A percentile compares a stretch with the other conserved stretches of the same genome.
These are phyloP conservation scores for Coemansia furcata DNA, from an alignment of 192 early-diverging fungal species.

Conservation along the genomic window DNA sequence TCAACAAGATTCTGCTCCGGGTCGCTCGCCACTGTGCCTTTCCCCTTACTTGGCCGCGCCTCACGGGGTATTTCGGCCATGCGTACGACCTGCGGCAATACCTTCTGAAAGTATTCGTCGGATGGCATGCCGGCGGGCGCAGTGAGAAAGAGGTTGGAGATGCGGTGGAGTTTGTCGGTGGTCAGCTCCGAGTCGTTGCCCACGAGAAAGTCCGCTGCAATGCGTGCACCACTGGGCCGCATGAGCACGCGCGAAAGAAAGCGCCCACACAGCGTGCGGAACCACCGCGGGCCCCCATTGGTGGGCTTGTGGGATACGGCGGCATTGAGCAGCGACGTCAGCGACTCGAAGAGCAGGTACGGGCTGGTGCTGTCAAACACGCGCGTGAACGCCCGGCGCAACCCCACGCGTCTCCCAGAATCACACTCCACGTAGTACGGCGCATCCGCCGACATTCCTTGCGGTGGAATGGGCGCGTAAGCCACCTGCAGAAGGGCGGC, in stretches of 20 bases:
- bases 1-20: conserved; percentile 3
- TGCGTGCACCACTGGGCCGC: conserved; percentile 59
- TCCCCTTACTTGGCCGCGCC: neutral
- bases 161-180: conserved; percentile 33
- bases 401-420: conserved; percentile 9
- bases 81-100: conserved; percentile 27
- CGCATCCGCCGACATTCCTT: neutral
- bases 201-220: conserved; percentile 68
- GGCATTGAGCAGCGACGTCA: conserved; percentile 62
- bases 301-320: conserved; percentile 42
- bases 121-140: conserved; percentile 15
- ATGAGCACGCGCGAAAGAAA: conserved; percentile 69
- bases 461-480: conserved; percentile 56
- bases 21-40: neutral
- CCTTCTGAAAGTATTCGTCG: conserved; percentile 2
- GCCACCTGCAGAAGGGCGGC: conserved; percentile 66
- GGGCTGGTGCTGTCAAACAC: conserved; percentile 53
- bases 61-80: neutral
- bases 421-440: conserved; percentile 45
- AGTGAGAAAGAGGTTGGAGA: conserved; percentile 29
- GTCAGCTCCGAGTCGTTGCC: conserved; percentile 48
- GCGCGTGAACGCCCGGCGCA: conserved; percentile 39
- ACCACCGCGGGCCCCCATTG: conserved; percentile 55
- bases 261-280: conserved; percentile 61
- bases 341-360: conserved; percentile 60